Evolutionary conservation across 768 basidiomycete species (phyloP), one percentile per base, ranked within the genome.

Genomic region (Xanthoconium stramineum): DNA sequence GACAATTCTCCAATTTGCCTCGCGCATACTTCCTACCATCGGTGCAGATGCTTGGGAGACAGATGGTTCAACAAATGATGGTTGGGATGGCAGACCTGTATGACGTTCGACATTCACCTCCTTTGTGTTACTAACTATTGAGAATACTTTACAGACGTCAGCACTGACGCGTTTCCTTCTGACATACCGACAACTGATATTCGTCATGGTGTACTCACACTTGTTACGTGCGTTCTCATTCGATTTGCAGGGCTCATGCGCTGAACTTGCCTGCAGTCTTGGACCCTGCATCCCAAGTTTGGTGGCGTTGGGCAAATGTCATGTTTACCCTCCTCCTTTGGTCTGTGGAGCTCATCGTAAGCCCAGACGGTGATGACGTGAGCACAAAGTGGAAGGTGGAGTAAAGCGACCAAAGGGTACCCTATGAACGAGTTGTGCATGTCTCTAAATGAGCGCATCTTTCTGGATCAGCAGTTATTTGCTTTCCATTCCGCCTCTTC

Each of bases 251-350:
- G 6, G 28, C 47, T 67, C 13, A 58, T 50, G 14, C 10, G 33
- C 46, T 12, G 8, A 20, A 49, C 20, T 39, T 40, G 35, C 30
- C n/a, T 52, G 32, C 51, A 92, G 91, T 94, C 44, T 76, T 94
- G 51, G 91, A 94, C 64, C 88, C 90, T 65, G 88, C 91, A 19
- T 90, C 89, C n/a, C 91, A 93, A 66, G 83, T 92, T 47, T 94
- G 91, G 91, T 93, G 91, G 88, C 81, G 91, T 58, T 93, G 91
- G 91, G 86, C 87, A 77, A 90, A 91, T 66, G 86, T 94, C 35
- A 90, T 92, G 75, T 88, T 93, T 71, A 92, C 89, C 5, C 78
- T 94, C 30, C 76, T 85, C 28, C 80, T 92, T 40, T 94, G 92
- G 91, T 83, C 87, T 12, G 75, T 93, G 24, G 91, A 93, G 71